phyloP scores from a whole-genome alignment of 1,284 basidiomycete genomes.

The Flammula alnicola region DNA sequence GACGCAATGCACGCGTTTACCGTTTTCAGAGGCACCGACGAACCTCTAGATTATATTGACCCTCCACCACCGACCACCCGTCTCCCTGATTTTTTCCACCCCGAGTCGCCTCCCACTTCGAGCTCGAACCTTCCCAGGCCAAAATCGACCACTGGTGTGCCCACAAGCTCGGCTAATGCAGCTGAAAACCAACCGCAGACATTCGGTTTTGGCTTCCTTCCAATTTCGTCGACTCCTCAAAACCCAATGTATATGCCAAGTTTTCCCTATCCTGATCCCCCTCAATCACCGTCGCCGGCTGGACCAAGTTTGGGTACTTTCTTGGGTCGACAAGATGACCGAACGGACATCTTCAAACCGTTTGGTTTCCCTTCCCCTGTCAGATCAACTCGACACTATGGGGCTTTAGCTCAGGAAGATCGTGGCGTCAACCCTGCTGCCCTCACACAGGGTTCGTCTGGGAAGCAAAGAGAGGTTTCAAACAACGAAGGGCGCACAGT shows the following conservation, averaged over 20 bases:
- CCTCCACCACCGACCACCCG: slow-evolving; percentile 52
- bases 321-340: slow-evolving; percentile 33
- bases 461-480: slow-evolving; percentile 24
- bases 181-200: slow-evolving; percentile 54
- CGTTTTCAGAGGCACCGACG: slow-evolving; percentile 47
- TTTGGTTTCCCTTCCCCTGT: slow-evolving; percentile 48
- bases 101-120: slow-evolving; percentile 24
- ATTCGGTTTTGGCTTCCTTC: slow-evolving; percentile 58
- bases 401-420: slow-evolving; percentile 28
- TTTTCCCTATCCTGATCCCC: slow-evolving; percentile 69
- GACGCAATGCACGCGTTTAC: slow-evolving; percentile 41
- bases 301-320: slow-evolving; percentile 32
- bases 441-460: slow-evolving; percentile 31
- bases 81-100: slow-evolving; percentile 55
- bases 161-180: slow-evolving; percentile 49
- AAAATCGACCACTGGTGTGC: slow-evolving; percentile 15
- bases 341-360: slow-evolving; percentile 46
- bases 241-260: slow-evolving; percentile 47
- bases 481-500: slow-evolving; percentile 39
- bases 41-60: slow-evolving; percentile 38
- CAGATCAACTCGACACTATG: slow-evolving; percentile 35
- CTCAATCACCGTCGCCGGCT: slow-evolving; percentile 71
- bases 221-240: slow-evolving; percentile 57
- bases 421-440: slow-evolving; percentile 42
- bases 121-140: slow-evolving; percentile 17